Percentiles rank a stretch among this genome's conserved stretches.
phyloP scores from a whole-genome alignment of 2,329 filamentous ascomycete genomes.

The Aurifilum marmelostoma region DNA sequence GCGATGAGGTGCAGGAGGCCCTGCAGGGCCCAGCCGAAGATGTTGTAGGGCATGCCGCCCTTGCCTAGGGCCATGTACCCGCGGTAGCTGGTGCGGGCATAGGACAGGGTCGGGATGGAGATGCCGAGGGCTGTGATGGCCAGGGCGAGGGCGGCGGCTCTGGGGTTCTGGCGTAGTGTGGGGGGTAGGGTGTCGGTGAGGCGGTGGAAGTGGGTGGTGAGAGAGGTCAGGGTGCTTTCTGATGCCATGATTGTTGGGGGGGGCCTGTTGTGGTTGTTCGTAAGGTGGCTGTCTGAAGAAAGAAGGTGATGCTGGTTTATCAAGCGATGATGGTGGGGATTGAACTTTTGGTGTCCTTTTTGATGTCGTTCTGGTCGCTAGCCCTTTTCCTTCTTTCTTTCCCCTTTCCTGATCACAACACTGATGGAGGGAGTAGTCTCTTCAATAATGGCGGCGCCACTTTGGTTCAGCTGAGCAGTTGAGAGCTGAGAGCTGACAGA shows the following conservation, averaged over 20 bases:
- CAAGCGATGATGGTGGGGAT: too few relatives aligned
- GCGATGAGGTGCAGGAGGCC: slow-evolving; percentile 39
- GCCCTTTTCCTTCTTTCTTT: background rate
- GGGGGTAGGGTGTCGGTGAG: slow-evolving; percentile 6
- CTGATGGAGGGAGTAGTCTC: background rate
- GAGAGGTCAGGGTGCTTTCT: slow-evolving; percentile 5
- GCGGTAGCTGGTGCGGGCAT: slow-evolving; percentile 41
- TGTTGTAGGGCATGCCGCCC: slow-evolving; percentile 48
- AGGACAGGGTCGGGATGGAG: slow-evolving; percentile 30
- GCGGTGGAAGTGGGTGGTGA: slow-evolving; percentile 19
- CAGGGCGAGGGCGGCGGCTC: slow-evolving; percentile 14
- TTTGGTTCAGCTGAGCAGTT: background rate
- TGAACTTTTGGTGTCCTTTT: background rate
- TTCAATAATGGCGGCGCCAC: background rate
- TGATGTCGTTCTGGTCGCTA: background rate
- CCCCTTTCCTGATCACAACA: background rate
- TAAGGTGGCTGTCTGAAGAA: too few relatives aligned
- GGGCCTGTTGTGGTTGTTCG: background rate
- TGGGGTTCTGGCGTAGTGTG: slow-evolving; percentile 11
- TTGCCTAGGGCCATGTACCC: slow-evolving; percentile 47
- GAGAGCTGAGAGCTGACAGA: background rate
- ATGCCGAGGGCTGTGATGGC: slow-evolving; percentile 19
- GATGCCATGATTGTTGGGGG: slow-evolving; percentile 4
- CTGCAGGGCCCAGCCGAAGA: slow-evolving; percentile 46
- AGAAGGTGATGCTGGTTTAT: background rate